phyloP scores from a whole-genome alignment of 257 asterid genomes.

The Solanum phureja region DNA sequence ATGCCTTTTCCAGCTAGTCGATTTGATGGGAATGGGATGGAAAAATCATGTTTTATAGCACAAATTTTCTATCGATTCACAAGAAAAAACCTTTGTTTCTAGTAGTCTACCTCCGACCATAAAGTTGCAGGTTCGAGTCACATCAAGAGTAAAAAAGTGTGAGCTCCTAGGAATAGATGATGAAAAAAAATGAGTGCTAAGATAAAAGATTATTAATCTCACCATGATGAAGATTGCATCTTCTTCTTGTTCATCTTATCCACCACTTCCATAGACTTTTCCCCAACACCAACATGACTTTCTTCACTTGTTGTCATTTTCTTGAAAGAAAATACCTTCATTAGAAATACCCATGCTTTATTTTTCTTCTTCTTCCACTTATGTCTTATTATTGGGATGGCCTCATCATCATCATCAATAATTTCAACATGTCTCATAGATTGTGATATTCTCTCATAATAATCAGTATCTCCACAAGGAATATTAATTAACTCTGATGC shows the following conservation, averaged over 20 bases:
- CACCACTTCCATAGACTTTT: neutral
- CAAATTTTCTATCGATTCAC: too few relatives aligned
- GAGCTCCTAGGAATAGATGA: neutral
- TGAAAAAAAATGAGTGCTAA: neutral
- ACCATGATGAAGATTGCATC: neutral
- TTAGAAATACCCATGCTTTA: slow-evolving; percentile 7
- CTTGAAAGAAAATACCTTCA: slow-evolving; percentile 11
- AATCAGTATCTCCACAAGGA: neutral
- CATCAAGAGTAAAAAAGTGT: neutral
- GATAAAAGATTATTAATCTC: neutral
- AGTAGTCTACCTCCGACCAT: neutral
- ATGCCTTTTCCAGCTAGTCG: too few relatives aligned
- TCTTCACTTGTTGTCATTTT: neutral
- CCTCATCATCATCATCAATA: neutral
- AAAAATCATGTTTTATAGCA: too few relatives aligned
- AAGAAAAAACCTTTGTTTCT: neutral
- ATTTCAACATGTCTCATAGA: slow-evolving; percentile 12
- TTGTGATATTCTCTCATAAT: slow-evolving; percentile 15
- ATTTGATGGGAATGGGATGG: too few relatives aligned
- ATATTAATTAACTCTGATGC: slow-evolving; percentile 2
- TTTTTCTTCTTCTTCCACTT: neutral
- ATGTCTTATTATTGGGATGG: neutral
- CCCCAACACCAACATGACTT: neutral
- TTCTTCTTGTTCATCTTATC: neutral
- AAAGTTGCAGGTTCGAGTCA: neutral